These are phyloP conservation scores for Dendryphion nanum DNA, from an alignment of 2,329 filamentous ascomycete genomes.

Conservation along the genomic window DNA sequence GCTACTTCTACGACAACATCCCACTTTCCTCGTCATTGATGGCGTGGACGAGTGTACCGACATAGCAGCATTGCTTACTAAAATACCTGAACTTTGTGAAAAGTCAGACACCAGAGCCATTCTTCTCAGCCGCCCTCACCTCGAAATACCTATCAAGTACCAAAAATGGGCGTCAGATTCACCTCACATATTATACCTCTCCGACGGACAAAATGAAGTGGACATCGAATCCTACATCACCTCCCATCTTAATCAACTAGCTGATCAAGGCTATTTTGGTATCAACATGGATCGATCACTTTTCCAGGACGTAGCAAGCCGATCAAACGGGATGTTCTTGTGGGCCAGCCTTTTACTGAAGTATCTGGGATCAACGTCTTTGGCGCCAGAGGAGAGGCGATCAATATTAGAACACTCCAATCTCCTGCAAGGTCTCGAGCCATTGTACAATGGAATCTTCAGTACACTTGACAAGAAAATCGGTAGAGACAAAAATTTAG, in stretches of 20 bases:
- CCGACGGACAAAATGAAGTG: slow-evolving; percentile 12
- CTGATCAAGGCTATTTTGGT: slow-evolving; percentile 29
- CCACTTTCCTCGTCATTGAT: slow-evolving; percentile 30
- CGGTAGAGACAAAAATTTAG: slow-evolving; percentile 17
- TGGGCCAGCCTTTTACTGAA: slow-evolving; percentile 25
- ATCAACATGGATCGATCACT: slow-evolving; percentile 24
- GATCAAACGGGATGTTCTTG: slow-evolving; percentile 26
- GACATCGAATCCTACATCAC: slow-evolving; percentile 19
- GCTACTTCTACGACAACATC: slow-evolving; percentile 27
- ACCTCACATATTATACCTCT: slow-evolving; percentile 22
- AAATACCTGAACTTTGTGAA: slow-evolving; percentile 21
- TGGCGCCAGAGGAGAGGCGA: slow-evolving; percentile 26
- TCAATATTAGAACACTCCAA: slow-evolving; percentile 14
- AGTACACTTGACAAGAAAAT: slow-evolving; percentile 14
- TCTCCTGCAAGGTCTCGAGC: slow-evolving; percentile 17
- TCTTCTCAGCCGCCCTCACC: slow-evolving; percentile 24
- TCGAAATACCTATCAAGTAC: slow-evolving; percentile 25
- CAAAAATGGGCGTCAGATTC: slow-evolving; percentile 28
- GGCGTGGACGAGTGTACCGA: slow-evolving; percentile 29
- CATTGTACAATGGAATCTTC: slow-evolving; percentile 22
- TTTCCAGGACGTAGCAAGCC: slow-evolving; percentile 14
- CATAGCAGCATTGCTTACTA: slow-evolving; percentile 14
- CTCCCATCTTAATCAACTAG: slow-evolving; percentile 21
- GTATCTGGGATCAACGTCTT: slow-evolving; percentile 20
- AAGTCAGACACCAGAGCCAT: slow-evolving; percentile 22